Evolutionary conservation across 139 green algal genomes (phyloP), one percentile per base, ranked within the genome.

Genomic region (Chlorella sp.): DNA sequence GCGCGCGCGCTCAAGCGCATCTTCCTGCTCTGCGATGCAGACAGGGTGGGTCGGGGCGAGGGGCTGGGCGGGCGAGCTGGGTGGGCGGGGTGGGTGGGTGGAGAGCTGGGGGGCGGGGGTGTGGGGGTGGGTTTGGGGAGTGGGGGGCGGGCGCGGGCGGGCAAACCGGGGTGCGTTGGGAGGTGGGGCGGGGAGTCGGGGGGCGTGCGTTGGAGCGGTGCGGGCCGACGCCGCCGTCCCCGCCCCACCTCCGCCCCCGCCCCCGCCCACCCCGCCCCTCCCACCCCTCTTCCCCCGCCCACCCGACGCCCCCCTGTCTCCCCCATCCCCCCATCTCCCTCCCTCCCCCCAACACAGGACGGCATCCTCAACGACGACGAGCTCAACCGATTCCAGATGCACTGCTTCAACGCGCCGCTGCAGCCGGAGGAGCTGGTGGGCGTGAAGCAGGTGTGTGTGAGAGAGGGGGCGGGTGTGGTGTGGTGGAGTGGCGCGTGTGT

Each of bases 371-470:
- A 72, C 46, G 91, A 97, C 67, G 66, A 62, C 1, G 93, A 97
- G 87, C 87, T 97, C 25, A 97, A 97, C 82, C 48, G 63, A 6
- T 97, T 97, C 76, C 93, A 97, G 78, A 66, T 91, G 36, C 48
- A 71, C 23, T 96, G 90, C 83, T 95, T 93, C 75, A 79, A 83
- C 73, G 86, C 91, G 17, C 84, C 87, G 8, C 84, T 96, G 64
- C 81, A 90, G 61, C 71, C 89, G 2, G 89, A 92, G 73, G 93
- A 98, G 90, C 87, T 98, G 68, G 75, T 77, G 23, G 93, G 92
- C 43, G 91, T 98, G 42, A 98, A 97, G 76, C 71, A 91, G 71
- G 91, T 96, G 88, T 82, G 75, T 15, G 55, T 29, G n/a, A n/a
- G n/a, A n/a, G n/a, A n/a, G n/a, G n/a, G n/a, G n/a, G n/a, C n/a